Conservation (phyloP, 257 asterid species). For the Coffea canephora region DNA sequence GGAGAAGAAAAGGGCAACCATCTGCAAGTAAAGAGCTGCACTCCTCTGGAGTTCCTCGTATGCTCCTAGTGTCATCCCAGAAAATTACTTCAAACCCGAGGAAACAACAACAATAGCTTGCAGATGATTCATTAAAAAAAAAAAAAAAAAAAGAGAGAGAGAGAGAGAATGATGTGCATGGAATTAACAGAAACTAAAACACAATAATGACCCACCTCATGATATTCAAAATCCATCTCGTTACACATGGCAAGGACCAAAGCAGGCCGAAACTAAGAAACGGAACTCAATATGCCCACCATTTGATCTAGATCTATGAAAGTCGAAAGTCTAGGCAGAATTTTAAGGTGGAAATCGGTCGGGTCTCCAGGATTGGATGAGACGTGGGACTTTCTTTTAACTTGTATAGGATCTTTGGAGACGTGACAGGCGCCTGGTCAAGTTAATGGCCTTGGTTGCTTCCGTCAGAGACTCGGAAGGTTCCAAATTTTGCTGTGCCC, state of each 20-base stretch:
- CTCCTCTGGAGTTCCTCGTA: slow-evolving; percentile 69
- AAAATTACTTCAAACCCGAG: neutral
- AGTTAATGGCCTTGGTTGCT: neutral
- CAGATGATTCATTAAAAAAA: neutral
- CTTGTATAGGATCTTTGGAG: neutral
- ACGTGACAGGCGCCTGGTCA: neutral
- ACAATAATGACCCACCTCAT: slow-evolving; percentile 48
- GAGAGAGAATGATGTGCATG: neutral
- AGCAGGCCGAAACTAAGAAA: slow-evolving; percentile 13
- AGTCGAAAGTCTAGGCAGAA: neutral
- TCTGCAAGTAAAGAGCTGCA: slow-evolving; percentile 77
- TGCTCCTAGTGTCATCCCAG: slow-evolving; percentile 41
- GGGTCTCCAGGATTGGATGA: neutral
- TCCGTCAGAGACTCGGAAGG: slow-evolving; percentile 11
- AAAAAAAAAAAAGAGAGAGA: too few species aligned
- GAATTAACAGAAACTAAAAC: neutral
- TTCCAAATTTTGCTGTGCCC: slow-evolving; percentile 22
- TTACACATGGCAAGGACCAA: neutral
- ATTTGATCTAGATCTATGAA: neutral
- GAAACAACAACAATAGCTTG: neutral
- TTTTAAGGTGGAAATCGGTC: neutral
- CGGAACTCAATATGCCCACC: slow-evolving; percentile 18
- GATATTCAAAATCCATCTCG: slow-evolving; percentile 66
- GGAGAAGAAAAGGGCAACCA: slow-evolving; percentile 89
- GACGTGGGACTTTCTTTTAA: neutral